A percentile compares a stretch with the other conserved stretches of the same genome.
Conservation (phyloP, 148 eudicot species). For the Spergularia bocconei region DNA sequence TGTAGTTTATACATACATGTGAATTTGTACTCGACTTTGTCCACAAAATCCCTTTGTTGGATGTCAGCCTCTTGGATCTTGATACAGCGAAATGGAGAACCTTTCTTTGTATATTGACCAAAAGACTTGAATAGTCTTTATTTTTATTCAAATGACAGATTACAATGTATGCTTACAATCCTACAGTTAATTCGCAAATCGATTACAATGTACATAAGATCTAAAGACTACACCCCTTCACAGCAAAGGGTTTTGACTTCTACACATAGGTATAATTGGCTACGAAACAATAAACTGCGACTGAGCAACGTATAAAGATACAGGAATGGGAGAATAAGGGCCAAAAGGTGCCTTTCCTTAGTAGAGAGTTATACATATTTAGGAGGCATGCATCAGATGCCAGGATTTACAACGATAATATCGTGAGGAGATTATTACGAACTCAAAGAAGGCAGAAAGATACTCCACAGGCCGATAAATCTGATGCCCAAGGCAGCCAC, state of each 20-base stretch:
- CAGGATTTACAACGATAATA: constrained; percentile 15
- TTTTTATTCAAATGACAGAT: constrained; percentile 5
- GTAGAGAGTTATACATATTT: constrained; percentile 18
- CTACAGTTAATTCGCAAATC: constrained; percentile 17
- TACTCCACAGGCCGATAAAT: constrained; percentile 13
- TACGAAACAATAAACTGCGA: background rate
- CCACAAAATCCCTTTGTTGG: no score
- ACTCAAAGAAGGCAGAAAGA: constrained; percentile 1
- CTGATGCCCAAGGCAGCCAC: constrained; percentile 20
- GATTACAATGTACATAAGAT: constrained; percentile 23
- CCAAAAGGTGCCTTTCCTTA: constrained; percentile 7
- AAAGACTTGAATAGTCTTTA: background rate
- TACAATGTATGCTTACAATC: constrained; percentile 13
- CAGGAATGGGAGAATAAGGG: constrained; percentile 2
- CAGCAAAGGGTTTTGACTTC: background rate
- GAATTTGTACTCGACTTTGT: no score
- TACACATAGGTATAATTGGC: background rate
- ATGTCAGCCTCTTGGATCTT: no score
- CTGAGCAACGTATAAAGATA: constrained; percentile 2
- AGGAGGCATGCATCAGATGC: constrained; percentile 24
- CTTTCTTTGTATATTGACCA: no score
- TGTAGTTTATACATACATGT: no score
- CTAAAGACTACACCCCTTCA: constrained; percentile 2
- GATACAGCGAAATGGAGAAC: no score
- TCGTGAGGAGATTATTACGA: constrained; percentile 2